These are phyloP conservation scores for Coix lacrymajobi DNA, from an alignment of 176 grass and related monocot genomes.

Conservation along the genomic window DNA sequence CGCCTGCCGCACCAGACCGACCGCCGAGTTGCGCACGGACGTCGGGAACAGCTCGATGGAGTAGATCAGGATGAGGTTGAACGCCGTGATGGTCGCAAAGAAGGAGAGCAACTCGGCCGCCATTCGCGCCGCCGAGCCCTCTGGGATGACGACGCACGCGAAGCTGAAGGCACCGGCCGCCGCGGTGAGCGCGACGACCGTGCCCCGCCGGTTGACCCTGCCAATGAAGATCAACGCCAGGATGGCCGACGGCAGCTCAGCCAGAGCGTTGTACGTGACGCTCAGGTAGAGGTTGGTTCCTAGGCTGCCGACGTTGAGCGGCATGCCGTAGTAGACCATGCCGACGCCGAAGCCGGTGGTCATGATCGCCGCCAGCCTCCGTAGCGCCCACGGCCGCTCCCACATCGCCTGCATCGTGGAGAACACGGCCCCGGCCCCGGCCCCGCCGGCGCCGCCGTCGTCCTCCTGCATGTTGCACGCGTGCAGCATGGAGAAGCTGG, in stretches of 20 bases:
- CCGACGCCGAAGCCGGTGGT: constrained; percentile 61
- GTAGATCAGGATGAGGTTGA: constrained; percentile 64
- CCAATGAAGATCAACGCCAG: constrained; percentile 46
- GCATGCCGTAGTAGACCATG: constrained; percentile 88
- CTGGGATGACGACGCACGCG: constrained; percentile 40
- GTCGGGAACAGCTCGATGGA: constrained; percentile 92
- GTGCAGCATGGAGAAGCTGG: constrained; percentile 77
- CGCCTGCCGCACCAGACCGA: constrained; percentile 61
- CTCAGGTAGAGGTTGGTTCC: constrained; percentile 81
- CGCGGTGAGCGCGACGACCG: constrained; percentile 39
- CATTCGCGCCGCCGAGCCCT: constrained; percentile 40
- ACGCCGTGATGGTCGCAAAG: constrained; percentile 74
- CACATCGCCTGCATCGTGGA: constrained; percentile 47
- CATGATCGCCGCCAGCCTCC: constrained; percentile 65
- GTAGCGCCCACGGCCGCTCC: constrained; percentile 60
- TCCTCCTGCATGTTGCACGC: constrained; percentile 25
- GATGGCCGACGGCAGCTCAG: constrained; percentile 61
- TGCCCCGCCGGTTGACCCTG: constrained; percentile 52
- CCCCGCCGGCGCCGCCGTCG: not conserved
- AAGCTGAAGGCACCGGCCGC: constrained; percentile 49
- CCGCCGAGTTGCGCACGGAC: constrained; percentile 73
- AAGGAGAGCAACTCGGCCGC: constrained; percentile 60
- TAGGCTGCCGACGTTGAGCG: constrained; percentile 80
- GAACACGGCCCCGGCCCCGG: constrained; percentile 18
- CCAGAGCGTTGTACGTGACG: constrained; percentile 74